phyloP scores from a whole-genome alignment of 2,329 filamentous ascomycete genomes.

The Pleurostoma richardsiae region DNA sequence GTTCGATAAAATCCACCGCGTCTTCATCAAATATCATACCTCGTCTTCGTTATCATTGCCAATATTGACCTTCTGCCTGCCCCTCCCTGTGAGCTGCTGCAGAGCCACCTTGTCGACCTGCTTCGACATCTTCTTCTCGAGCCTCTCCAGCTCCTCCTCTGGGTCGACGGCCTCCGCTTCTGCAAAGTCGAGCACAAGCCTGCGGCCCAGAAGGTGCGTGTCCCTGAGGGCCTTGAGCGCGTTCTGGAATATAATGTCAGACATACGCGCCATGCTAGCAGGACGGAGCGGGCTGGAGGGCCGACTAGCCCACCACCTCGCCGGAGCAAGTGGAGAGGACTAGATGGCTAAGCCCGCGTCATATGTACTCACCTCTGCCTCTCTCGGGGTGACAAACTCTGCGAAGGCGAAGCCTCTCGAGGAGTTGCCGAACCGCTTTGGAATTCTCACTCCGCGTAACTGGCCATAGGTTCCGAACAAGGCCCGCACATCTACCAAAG shows the following conservation, averaged over 20 bases:
- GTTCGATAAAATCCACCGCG: slow-evolving; percentile 5
- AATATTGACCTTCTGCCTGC: slow-evolving; percentile 85
- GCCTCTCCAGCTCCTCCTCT: slow-evolving; percentile 93
- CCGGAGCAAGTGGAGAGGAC: no score
- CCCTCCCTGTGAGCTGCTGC: slow-evolving; percentile 78
- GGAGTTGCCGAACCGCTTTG: slow-evolving; percentile 87
- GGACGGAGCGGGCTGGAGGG: no score
- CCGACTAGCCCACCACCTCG: no score
- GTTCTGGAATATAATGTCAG: slow-evolving; percentile 36
- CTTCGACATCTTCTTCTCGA: slow-evolving; percentile 90
- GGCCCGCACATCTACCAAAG: slow-evolving; percentile 56
- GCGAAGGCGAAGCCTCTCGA: slow-evolving; percentile 95
- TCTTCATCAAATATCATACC: slow-evolving; percentile 22
- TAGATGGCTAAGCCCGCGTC: no score
- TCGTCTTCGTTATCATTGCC: slow-evolving; percentile 62
- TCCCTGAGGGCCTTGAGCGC: slow-evolving; percentile 87
- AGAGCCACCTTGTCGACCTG: slow-evolving; percentile 89
- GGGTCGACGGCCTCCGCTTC: slow-evolving; percentile 84
- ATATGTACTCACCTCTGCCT: slow-evolving; percentile 48
- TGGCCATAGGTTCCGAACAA: slow-evolving; percentile 89
- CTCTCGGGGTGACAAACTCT: slow-evolving; percentile 85
- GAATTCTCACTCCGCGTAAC: slow-evolving; percentile 85
- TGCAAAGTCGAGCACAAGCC: slow-evolving; percentile 87
- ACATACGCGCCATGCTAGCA: slow-evolving; percentile 18
- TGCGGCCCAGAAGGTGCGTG: slow-evolving; percentile 87